These are phyloP conservation scores for Citeromyces nyonsensis DNA, from an alignment of 805 yeast species.

Conservation along the genomic window DNA sequence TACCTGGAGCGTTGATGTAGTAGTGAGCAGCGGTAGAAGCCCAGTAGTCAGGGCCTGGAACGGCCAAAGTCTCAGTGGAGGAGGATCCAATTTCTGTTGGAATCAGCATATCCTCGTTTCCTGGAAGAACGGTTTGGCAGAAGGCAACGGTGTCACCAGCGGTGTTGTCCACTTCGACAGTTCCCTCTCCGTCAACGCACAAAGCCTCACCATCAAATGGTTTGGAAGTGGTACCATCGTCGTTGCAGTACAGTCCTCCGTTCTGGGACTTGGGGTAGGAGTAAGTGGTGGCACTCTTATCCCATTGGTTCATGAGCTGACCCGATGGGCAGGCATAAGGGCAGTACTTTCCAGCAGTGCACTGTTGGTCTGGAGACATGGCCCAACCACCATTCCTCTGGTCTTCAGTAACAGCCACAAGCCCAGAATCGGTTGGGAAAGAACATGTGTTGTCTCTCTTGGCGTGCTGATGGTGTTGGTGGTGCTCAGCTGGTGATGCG, in stretches of 20 bases:
- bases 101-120: constrained; percentile 87
- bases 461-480: constrained; percentile 2
- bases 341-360: constrained; percentile 69
- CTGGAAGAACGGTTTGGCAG: constrained; percentile 89
- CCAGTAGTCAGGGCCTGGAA: constrained; percentile 77
- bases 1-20: constrained; percentile 77
- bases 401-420: constrained; percentile 50
- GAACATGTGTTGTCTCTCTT: constrained; percentile 21
- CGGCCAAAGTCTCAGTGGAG: constrained; percentile 44
- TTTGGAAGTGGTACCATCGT: constrained; percentile 49
- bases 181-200: constrained; percentile 69
- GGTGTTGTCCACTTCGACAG: constrained; percentile 39
- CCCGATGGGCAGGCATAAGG: constrained; percentile 92
- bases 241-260: constrained; percentile 74
- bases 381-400: constrained; percentile 79
- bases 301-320: constrained; percentile 81
- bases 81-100: constrained; percentile 57
- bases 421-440: constrained; percentile 53
- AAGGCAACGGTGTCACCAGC: constrained; percentile 54
- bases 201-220: constrained; percentile 41
- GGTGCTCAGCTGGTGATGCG: constrained; percentile 1
- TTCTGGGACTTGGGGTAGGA: constrained; percentile 63
- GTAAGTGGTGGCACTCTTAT: constrained; percentile 56
- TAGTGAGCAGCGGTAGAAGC: constrained; percentile 79
- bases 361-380: constrained; percentile 54